Conservation (phyloP, 108 stramenopile species). For the Skeletonema marinoi region DNA sequence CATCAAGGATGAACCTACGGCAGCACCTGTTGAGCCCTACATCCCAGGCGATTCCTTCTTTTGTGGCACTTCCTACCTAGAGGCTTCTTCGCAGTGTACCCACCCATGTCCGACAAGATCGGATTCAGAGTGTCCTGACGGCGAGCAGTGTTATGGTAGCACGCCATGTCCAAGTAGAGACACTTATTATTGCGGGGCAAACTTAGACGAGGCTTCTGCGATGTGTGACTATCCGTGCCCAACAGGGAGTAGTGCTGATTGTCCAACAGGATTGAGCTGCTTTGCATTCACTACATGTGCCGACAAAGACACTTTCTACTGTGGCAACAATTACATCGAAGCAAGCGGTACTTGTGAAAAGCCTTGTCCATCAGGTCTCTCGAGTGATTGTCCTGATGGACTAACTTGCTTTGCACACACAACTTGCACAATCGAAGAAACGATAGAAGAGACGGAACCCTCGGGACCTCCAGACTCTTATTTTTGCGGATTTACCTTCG, state of each 20-base stretch:
- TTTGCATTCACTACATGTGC: conserved; percentile 53
- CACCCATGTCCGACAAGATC: conserved; percentile 40
- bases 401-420: conserved; percentile 52
- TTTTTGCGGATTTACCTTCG: conserved; percentile 45
- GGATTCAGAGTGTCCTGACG: conserved; percentile 45
- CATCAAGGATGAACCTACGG: conserved; percentile 17
- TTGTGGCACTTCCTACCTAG: conserved; percentile 46
- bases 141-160: conserved; percentile 43
- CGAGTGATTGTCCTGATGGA: conserved; percentile 39
- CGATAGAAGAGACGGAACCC: conserved; percentile 3
- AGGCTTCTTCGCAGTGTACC: conserved; percentile 43
- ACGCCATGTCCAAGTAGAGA: conserved; percentile 48
- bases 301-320: conserved; percentile 49
- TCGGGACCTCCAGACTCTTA: conserved; percentile 39
- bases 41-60: conserved; percentile 51
- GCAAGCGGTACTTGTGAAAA: conserved; percentile 34
- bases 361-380: conserved; percentile 37
- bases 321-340: conserved; percentile 44
- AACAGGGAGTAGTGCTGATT: conserved; percentile 22
- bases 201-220: conserved; percentile 38
- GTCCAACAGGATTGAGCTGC: conserved; percentile 47
- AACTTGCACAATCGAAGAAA: conserved; percentile 24
- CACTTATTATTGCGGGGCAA: conserved; percentile 53
- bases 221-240: conserved; percentile 47
- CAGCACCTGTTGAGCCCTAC: conserved; percentile 21